Evolutionary conservation across 1,284 basidiomycete species (phyloP).

Genomic region (Sporisorium iseilematis-ciliati): DNA sequence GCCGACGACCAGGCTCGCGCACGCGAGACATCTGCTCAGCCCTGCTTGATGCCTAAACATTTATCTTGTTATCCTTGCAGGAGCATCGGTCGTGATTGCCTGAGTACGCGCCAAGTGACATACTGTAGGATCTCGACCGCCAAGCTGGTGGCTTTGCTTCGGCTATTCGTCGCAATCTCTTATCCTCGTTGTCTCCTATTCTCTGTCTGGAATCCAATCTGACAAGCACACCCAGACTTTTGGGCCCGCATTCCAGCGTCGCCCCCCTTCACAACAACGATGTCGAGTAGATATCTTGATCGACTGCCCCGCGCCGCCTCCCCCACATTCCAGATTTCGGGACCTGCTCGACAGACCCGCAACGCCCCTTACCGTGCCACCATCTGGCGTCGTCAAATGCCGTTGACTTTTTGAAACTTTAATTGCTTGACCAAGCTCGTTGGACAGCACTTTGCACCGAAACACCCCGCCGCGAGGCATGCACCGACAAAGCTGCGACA

Average conservation of each 20-base stretch:
- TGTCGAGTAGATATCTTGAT: not conserved
- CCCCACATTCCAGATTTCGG: no score
- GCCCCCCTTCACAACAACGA: no score
- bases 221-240: constrained; percentile 1
- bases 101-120: not conserved
- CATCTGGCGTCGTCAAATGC: not conserved
- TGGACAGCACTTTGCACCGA: not conserved
- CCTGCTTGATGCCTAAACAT: no score
- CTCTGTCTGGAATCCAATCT: no score
- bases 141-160: constrained; percentile 6
- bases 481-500: constrained; percentile 1
- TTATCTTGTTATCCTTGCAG: no score
- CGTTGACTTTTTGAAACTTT: not conserved
- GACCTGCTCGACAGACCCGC: no score
- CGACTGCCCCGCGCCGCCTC: no score
- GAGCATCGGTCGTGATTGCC: not conserved
- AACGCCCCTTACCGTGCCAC: no score
- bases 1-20: no score
- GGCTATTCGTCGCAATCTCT: constrained; percentile 3
- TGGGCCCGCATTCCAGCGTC: constrained; percentile 1
- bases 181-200: not conserved
- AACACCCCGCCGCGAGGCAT: not conserved
- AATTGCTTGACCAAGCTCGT: not conserved
- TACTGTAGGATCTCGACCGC: not conserved
- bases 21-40: no score